A percentile compares a stretch with the other conserved stretches of the same genome.
Conservation (phyloP, 805 yeast genomes). For the Saccharomycopsis fodiens region DNA sequence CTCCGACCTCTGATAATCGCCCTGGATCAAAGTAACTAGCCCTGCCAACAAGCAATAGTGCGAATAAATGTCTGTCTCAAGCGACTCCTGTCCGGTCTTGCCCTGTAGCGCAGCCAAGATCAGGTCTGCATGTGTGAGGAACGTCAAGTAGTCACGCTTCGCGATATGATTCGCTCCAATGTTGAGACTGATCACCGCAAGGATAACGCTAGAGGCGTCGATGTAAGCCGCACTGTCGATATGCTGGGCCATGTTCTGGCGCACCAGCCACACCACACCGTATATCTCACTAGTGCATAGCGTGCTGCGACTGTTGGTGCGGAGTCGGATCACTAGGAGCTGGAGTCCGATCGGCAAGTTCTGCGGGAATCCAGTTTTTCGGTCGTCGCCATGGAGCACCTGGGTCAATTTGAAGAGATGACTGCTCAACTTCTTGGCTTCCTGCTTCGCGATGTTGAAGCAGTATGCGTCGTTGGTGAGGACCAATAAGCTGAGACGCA, state of each 20-base stretch:
- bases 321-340: conserved; percentile 23
- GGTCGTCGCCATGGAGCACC: conserved; percentile 1
- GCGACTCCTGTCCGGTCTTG: not conserved
- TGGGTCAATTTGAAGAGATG: conserved; percentile 20
- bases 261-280: conserved; percentile 14
- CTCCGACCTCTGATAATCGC: conserved; percentile 21
- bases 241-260: conserved; percentile 1
- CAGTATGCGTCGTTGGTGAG: conserved; percentile 23
- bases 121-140: conserved; percentile 23
- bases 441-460: conserved; percentile 23
- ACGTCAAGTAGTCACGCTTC: conserved; percentile 25
- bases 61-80: conserved; percentile 2
- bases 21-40: conserved; percentile 23
- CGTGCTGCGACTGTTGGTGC: conserved; percentile 23
- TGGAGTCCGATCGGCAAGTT: conserved; percentile 22
- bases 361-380: conserved; percentile 20
- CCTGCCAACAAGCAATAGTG: conserved; percentile 21
- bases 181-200: conserved; percentile 21
- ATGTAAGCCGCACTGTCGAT: not conserved
- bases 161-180: conserved; percentile 25
- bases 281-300: conserved; percentile 19
- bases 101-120: conserved; percentile 9
- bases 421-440: conserved; percentile 22
- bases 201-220: conserved; percentile 1
- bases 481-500: conserved; percentile 21